phyloP scores from a whole-genome alignment of 352 stramenopile genomes.

The Phytophthora kernoviae region DNA sequence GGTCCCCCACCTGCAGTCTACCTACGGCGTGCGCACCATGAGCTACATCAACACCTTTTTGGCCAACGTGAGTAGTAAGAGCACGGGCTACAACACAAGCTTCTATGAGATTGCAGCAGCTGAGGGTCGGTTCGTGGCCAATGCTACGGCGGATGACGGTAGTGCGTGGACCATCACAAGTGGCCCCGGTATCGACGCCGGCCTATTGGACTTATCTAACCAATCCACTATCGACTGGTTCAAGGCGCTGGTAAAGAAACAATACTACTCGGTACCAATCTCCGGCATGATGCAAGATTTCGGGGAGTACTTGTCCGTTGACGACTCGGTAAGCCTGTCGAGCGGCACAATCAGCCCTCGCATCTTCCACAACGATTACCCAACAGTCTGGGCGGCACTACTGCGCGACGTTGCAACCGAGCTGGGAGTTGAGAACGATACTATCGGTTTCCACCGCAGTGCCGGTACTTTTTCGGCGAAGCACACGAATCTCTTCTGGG shows the following conservation, averaged over 20 bases:
- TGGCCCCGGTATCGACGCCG: conserved; percentile 26
- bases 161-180: conserved; percentile 32
- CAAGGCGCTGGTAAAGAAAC: conserved; percentile 28
- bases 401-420: conserved; percentile 26
- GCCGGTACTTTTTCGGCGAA: conserved; percentile 31
- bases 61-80: conserved; percentile 31
- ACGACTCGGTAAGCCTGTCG: conserved; percentile 25
- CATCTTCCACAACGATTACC: conserved; percentile 34
- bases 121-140: conserved; percentile 30
- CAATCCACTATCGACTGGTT: conserved; percentile 35
- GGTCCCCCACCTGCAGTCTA: conserved; percentile 24
- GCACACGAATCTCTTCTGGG: conserved; percentile 36
- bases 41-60: conserved; percentile 37
- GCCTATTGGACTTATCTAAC: conserved; percentile 28
- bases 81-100: conserved; percentile 33
- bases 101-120: conserved; percentile 28
- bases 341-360: conserved; percentile 21
- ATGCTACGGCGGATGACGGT: conserved; percentile 22
- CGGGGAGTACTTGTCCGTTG: conserved; percentile 30
- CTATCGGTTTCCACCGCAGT: conserved; percentile 33
- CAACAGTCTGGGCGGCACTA: conserved; percentile 27
- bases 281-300: conserved; percentile 39
- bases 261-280: conserved; percentile 37
- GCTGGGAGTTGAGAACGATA: conserved; percentile 30
- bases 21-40: conserved; percentile 25